These are phyloP conservation scores for Peronospora tabacina DNA, from an alignment of 352 stramenopile species.

Conservation along the genomic window DNA sequence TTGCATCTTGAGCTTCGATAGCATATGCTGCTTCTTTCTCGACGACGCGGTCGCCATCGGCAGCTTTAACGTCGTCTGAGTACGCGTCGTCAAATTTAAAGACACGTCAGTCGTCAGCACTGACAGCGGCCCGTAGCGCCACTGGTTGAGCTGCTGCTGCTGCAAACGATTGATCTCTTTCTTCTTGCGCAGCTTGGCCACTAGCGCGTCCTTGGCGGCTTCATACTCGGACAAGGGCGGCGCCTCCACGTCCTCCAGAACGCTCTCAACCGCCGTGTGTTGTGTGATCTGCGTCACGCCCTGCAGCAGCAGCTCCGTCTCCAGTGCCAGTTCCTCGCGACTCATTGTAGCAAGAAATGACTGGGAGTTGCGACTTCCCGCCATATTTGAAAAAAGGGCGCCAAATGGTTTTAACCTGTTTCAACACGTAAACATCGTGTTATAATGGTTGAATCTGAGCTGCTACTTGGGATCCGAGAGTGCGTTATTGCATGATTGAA, in stretches of 20 bases:
- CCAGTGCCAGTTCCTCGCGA: conserved; percentile 51
- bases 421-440: too few relatives aligned
- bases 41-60: conserved; percentile 33
- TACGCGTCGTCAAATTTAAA: conserved; percentile 34
- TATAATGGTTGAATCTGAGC: too few relatives aligned
- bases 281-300: conserved; percentile 54
- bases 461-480: too few relatives aligned
- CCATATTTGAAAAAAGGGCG: too few relatives aligned
- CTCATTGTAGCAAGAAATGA: conserved; percentile 17
- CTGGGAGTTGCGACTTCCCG: too few relatives aligned
- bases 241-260: conserved; percentile 16
- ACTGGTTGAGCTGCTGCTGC: conserved; percentile 41
- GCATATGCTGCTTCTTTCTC: conserved; percentile 56
- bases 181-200: conserved; percentile 59
- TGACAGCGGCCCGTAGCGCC: conserved; percentile 27
- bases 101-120: conserved; percentile 6
- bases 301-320: conserved; percentile 77
- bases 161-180: conserved; percentile 48
- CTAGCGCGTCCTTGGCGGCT: conserved; percentile 41
- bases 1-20: conserved; percentile 43
- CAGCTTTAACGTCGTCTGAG: conserved; percentile 34
- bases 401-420: too few relatives aligned
- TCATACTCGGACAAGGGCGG: conserved; percentile 42
- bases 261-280: conserved; percentile 26
- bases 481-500: too few relatives aligned